A percentile compares a stretch with the other conserved stretches of the same genome.
Conservation (phyloP, 805 yeast genomes). For the Kuraishia floccosa region DNA sequence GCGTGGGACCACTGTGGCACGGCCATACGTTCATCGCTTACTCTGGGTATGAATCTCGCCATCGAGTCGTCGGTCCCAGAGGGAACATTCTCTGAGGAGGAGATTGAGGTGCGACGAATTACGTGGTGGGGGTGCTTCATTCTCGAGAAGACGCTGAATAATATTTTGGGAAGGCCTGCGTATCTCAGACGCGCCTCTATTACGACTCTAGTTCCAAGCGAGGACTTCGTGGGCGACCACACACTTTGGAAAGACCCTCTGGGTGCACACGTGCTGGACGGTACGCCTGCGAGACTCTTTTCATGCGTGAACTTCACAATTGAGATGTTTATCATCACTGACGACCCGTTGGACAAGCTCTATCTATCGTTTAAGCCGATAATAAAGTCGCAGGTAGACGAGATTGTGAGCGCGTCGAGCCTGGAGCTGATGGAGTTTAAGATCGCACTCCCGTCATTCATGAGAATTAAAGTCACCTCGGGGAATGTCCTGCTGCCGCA, state of each 20-base stretch:
- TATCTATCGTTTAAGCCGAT: constrained; percentile 6
- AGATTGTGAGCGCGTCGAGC: constrained; percentile 3
- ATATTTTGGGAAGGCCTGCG: constrained; percentile 7
- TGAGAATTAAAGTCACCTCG: constrained; percentile 4
- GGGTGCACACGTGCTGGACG: constrained; percentile 1
- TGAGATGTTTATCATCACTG: constrained; percentile 5
- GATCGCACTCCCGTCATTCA: constrained; percentile 5
- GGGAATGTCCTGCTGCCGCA: constrained; percentile 5
- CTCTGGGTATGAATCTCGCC: constrained; percentile 6
- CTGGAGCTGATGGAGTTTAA: constrained; percentile 6
- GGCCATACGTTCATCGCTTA: constrained; percentile 5
- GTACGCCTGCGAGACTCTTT: constrained; percentile 4
- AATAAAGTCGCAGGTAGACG: constrained; percentile 3
- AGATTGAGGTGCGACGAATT: constrained; percentile 4
- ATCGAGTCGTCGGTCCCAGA: constrained; percentile 2
- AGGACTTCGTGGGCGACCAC: constrained; percentile 5
- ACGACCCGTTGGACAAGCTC: constrained; percentile 5
- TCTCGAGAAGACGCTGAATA: constrained; percentile 5
- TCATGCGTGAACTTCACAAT: constrained; percentile 5
- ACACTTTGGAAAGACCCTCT: constrained; percentile 4
- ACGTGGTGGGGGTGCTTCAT: constrained; percentile 8
- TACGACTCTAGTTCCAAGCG: constrained; percentile 4
- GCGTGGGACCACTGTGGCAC: constrained; percentile 7
- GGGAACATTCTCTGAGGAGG: constrained; percentile 3
- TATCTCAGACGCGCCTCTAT: constrained; percentile 7